Evolutionary conservation across 2,329 filamentous ascomycete species (phyloP), one percentile per base, ranked within the genome.

Genomic region (Cytospora chrysosperma): DNA sequence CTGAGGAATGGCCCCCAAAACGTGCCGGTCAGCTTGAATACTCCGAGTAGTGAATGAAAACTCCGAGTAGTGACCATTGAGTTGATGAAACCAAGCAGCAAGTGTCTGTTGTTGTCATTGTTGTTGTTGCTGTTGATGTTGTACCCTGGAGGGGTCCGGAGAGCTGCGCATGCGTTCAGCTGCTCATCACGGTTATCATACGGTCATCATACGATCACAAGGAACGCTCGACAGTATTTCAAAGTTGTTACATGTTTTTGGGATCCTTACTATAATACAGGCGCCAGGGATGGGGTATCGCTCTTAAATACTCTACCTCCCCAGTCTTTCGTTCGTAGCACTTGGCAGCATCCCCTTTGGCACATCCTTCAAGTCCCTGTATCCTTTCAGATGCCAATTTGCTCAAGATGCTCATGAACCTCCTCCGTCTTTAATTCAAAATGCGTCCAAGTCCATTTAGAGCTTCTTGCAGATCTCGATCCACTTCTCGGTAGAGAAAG

Each of bases 401-500:
- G 64, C 65, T 52, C 64, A 56, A 28, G 64, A 67, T 70, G 65
- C 68, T 65, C 67, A 68, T 67, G 67, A 67, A 58, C 62, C 60
- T 59, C 56, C 62, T 32, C 64, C 60, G 10, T 34, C 26, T 57
- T 50, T 52, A 40, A 63, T 34, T 50, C 59, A 53, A 32, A 28
- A 34, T 59, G 47, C 47, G 49, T 58, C 30, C 43, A 26, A 26
- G 12, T 15, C 53, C 61, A 70, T 77, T 91, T 92, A 98, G 81
- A 97, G 85, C 84, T 93, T 93, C 75, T 93, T 93, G 78, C 87
- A 88, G 72, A 98, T 88, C 88, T 98, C 94, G 79, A 92, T 88
- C 86, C 93, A 98, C 78, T 94, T 94, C 76, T 93, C 92, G 66
- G 95, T 99, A 78, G 91, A 96, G 91, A 97, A 99, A 68, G 90